Conservation (phyloP, 2,329 filamentous ascomycete genomes). For the Leptosphaerulina australis region DNA sequence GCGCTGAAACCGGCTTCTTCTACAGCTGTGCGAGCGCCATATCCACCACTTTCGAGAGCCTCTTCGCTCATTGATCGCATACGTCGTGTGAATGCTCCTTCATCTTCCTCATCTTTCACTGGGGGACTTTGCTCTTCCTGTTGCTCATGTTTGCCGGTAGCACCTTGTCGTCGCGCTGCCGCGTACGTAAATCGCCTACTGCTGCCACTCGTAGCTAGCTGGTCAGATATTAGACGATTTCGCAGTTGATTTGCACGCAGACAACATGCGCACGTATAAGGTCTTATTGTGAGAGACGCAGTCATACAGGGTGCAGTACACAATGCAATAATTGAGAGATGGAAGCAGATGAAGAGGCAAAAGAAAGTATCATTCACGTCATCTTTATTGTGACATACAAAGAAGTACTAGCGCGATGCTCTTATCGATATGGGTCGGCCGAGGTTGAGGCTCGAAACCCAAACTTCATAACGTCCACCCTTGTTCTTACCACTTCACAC, state of each 20-base stretch:
- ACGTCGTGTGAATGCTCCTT: constrained; percentile 64
- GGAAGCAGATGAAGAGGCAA: background rate
- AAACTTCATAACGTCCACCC: background rate
- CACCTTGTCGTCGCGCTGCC: constrained; percentile 21
- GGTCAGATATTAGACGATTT: constrained; percentile 11
- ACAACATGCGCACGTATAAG: constrained; percentile 49
- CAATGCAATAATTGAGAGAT: constrained; percentile 2
- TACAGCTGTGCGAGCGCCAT: constrained; percentile 62
- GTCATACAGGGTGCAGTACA: constrained; percentile 36
- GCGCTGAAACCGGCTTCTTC: constrained; percentile 67
- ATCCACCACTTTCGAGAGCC: constrained; percentile 60
- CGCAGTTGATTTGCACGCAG: constrained; percentile 42
- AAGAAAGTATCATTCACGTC: constrained; percentile 24
- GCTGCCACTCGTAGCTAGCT: constrained; percentile 11
- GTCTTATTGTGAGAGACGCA: constrained; percentile 24
- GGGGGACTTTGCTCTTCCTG: background rate
- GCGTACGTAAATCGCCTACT: constrained; percentile 34
- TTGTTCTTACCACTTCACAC: background rate
- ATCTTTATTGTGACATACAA: constrained; percentile 16
- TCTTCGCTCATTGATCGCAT: constrained; percentile 67
- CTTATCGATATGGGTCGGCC: constrained; percentile 16
- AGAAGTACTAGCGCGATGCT: constrained; percentile 1
- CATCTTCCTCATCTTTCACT: constrained; percentile 28
- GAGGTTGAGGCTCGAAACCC: constrained; percentile 7
- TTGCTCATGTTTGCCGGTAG: constrained; percentile 4